phyloP scores from a whole-genome alignment of 2,329 filamentous ascomycete species.

The Orbilia quercus region DNA sequence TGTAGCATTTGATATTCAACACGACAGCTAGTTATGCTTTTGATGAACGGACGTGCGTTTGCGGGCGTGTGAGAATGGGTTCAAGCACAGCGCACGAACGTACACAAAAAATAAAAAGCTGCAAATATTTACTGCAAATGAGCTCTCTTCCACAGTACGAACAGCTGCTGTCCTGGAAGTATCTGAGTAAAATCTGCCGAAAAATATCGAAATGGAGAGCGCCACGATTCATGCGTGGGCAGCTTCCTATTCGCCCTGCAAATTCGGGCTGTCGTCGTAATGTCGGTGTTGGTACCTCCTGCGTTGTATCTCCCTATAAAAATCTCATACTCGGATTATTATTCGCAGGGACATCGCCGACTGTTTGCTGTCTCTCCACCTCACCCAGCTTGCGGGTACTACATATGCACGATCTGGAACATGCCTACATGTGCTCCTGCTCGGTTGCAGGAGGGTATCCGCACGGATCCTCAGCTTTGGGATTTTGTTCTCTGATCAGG shows the following conservation, averaged over 20 bases:
- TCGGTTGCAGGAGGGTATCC: slow-evolving; percentile 44
- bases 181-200: slow-evolving; percentile 6
- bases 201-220: slow-evolving; percentile 1
- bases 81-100: neutral
- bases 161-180: neutral
- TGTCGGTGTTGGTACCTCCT: slow-evolving; percentile 11
- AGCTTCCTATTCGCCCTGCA: slow-evolving; percentile 35
- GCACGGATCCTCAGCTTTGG: slow-evolving; percentile 56
- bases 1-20: slow-evolving; percentile 9
- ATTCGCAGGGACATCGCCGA: too few relatives aligned
- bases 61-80: slow-evolving; percentile 17
- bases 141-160: neutral
- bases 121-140: neutral
- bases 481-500: too few relatives aligned
- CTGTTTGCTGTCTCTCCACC: slow-evolving; percentile 43
- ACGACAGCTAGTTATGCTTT: too few relatives aligned
- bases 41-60: slow-evolving; percentile 14
- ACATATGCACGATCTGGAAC: slow-evolving; percentile 50
- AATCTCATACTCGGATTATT: too few relatives aligned
- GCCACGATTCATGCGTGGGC: slow-evolving; percentile 43
- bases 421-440: slow-evolving; percentile 21
- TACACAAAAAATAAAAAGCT: neutral
- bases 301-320: slow-evolving; percentile 37
- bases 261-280: slow-evolving; percentile 8
- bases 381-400: slow-evolving; percentile 11